Percentiles rank a stretch among this genome's conserved stretches.
Conservation (phyloP, 306 rosid genomes). For the Comarum palustre region DNA sequence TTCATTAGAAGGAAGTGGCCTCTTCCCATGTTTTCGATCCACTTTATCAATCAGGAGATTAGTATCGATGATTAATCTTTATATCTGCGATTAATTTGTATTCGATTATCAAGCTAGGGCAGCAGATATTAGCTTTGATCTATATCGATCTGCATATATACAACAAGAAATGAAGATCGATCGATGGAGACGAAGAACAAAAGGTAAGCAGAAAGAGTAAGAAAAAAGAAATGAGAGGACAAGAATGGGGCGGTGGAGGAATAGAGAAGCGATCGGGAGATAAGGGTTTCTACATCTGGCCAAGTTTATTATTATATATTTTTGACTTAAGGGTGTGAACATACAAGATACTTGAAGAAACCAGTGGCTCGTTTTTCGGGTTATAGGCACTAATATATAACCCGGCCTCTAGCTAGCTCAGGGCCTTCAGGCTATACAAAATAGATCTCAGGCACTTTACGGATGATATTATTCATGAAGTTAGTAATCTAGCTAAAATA, state of each 20-base stretch:
- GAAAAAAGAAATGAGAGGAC: not conserved
- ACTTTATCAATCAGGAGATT: slow-evolving; percentile 10
- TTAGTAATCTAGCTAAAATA: no score
- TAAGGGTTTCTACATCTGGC: slow-evolving; percentile 17
- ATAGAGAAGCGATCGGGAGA: not conserved
- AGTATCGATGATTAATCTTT: not conserved
- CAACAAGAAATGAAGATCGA: slow-evolving; percentile 2
- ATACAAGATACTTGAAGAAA: not conserved
- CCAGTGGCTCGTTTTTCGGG: not conserved
- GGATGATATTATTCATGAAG: no score
- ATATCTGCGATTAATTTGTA: not conserved
- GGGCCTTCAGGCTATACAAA: no score
- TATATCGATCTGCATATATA: not conserved
- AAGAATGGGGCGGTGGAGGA: slow-evolving; percentile 7
- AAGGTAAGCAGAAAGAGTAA: not conserved
- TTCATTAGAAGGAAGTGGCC: slow-evolving; percentile 43
- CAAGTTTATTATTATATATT: not conserved
- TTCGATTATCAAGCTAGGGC: slow-evolving; percentile 4
- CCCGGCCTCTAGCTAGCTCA: no score
- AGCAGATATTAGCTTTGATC: not conserved
- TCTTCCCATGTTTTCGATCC: slow-evolving; percentile 50
- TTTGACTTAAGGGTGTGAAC: slow-evolving; percentile 15
- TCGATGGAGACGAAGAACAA: not conserved
- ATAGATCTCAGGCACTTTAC: no score
- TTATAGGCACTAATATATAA: no score